A percentile compares a stretch with the other conserved stretches of the same genome.
These are phyloP conservation scores for Yamadazyma conglobata DNA, from an alignment of 1,139 yeast species.

Conservation along the genomic window DNA sequence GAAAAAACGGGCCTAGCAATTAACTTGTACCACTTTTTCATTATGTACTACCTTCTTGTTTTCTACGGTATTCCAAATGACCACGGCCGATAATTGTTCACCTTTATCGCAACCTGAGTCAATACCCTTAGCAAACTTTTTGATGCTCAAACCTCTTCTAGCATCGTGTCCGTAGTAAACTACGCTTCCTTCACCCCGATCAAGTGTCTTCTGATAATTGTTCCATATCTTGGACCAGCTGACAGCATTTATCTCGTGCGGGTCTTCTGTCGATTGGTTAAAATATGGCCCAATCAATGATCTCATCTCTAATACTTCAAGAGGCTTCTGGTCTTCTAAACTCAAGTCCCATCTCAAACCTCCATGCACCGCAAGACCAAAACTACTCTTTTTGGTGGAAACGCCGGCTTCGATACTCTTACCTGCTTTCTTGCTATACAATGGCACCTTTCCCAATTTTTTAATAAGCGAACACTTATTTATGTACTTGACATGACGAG, in stretches of 20 bases:
- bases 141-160: slow-evolving; percentile 63
- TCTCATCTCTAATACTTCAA: slow-evolving; percentile 60
- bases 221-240: slow-evolving; percentile 70
- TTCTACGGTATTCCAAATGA: slow-evolving; percentile 34
- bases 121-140: slow-evolving; percentile 68
- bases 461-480: slow-evolving; percentile 62
- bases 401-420: slow-evolving; percentile 13
- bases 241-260: slow-evolving; percentile 44
- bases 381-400: slow-evolving; percentile 22
- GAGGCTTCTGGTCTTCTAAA: slow-evolving; percentile 59
- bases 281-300: slow-evolving; percentile 56
- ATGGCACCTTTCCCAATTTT: slow-evolving; percentile 58
- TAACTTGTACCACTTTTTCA: slow-evolving; percentile 22
- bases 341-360: slow-evolving; percentile 65
- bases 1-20: slow-evolving; percentile 1
- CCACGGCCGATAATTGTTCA: slow-evolving; percentile 62
- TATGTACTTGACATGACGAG: slow-evolving; percentile 59
- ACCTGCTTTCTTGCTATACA: slow-evolving; percentile 24
- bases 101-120: slow-evolving; percentile 85
- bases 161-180: slow-evolving; percentile 93
- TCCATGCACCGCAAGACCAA: slow-evolving; percentile 75
- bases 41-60: slow-evolving; percentile 17
- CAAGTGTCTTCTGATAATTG: slow-evolving; percentile 35
- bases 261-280: slow-evolving; percentile 51
- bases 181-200: slow-evolving; percentile 23